A percentile compares a stretch with the other conserved stretches of the same genome.
Evolutionary conservation across 129 eudicot genomes (phyloP).

Genomic region (Heracleum sosnowskyi): DNA sequence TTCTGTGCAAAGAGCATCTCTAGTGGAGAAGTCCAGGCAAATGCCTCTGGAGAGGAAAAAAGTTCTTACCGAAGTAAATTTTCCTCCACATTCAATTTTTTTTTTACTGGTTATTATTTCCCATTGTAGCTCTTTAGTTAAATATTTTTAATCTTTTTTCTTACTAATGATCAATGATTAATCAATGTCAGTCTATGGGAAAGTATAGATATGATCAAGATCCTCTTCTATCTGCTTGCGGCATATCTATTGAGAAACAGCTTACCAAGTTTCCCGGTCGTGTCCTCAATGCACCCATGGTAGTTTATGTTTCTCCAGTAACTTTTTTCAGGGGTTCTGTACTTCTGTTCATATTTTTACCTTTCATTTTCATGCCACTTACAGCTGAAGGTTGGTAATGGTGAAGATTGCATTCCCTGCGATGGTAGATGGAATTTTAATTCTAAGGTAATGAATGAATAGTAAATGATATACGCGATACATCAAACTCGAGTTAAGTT

Average conservation of each 20-base stretch:
- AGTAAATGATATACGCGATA: too few relatives aligned
- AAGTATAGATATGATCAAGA: constrained; percentile 55
- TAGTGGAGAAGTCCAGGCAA: constrained; percentile 88
- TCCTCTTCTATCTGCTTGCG: constrained; percentile 65
- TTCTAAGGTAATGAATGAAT: constrained; percentile 61
- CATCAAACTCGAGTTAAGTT: too few relatives aligned
- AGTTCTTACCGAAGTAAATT: constrained; percentile 60
- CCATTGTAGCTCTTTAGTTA: not conserved
- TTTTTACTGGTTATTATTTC: constrained; percentile 4
- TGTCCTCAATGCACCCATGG: constrained; percentile 89
- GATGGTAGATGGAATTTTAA: constrained; percentile 89
- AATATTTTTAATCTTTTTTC: not conserved
- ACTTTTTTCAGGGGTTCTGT: not conserved
- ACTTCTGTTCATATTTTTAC: not conserved
- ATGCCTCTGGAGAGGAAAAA: constrained; percentile 69
- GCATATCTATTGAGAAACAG: constrained; percentile 63
- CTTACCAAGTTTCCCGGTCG: constrained; percentile 71
- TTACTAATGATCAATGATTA: not conserved
- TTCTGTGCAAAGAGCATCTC: constrained; percentile 55
- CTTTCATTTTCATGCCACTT: constrained; percentile 22
- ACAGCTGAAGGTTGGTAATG: constrained; percentile 71
- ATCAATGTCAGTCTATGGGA: constrained; percentile 47
- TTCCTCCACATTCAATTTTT: constrained; percentile 7
- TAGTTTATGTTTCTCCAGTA: constrained; percentile 13
- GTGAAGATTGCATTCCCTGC: constrained; percentile 54